These are phyloP conservation scores for Avena eriantha DNA, from an alignment of 176 grass and related monocot species.

Conservation along the genomic window DNA sequence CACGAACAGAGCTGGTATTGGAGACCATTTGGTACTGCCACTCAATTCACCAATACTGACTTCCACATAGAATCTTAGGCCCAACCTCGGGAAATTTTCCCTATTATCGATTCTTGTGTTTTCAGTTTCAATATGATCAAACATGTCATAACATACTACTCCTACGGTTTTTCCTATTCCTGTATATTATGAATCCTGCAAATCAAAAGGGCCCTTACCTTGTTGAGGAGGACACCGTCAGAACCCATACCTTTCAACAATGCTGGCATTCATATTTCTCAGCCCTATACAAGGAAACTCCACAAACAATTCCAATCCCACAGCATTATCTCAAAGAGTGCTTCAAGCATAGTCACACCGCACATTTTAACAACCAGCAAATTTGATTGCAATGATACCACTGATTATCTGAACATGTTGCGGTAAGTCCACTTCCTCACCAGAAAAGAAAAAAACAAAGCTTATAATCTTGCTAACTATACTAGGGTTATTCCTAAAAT, in stretches of 20 bases:
- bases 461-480: background rate
- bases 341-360: background rate
- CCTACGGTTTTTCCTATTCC: too few relatives aligned
- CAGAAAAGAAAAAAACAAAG: background rate
- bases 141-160: too few relatives aligned
- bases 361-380: background rate
- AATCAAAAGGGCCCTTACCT: background rate
- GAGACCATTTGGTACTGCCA: too few relatives aligned
- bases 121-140: too few relatives aligned
- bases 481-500: slow-evolving; percentile 3
- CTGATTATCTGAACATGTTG: background rate
- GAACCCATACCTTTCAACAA: background rate
- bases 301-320: background rate
- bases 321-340: background rate
- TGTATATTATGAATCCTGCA: too few relatives aligned
- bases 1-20: background rate
- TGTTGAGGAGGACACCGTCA: too few relatives aligned
- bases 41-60: too few relatives aligned
- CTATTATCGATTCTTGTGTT: too few relatives aligned
- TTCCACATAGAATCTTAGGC: too few relatives aligned
- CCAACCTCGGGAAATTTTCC: too few relatives aligned
- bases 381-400: background rate
- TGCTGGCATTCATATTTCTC: background rate
- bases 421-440: background rate
- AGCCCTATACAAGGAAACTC: background rate